Base-by-base conservation (phyloP, 371 early-diverging fungal species). In the Syncephalastrum sp. region DNA sequence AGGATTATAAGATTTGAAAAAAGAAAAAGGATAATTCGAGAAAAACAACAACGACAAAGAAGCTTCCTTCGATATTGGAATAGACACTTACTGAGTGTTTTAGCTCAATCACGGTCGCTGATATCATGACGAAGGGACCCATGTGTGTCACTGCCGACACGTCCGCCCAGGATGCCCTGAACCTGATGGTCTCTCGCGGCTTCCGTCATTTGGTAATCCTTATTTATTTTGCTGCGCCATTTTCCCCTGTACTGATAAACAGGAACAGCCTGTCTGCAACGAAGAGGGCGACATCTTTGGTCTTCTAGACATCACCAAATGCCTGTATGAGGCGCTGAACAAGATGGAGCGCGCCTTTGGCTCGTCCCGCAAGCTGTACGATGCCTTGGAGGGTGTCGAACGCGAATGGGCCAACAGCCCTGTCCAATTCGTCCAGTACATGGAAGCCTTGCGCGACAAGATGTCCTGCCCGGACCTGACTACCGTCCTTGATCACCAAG, bases 251-350 rank as follows among this genome's bases (percentile, higher is more conserved):
- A 15, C 29, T 15, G 29, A 29, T 3, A 29, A 29, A 29, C 29
- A 29, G 29, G 29, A 29, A 21, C 29, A 79, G 80, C 95, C 92
- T 7, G 93, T 94, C 29, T 90, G 92, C 62, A 85, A 88, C 61
- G 89, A 91, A 47, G 86, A 87, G 66, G 91, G 88, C 48, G 93
- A 93, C 64, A 92, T 97, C 27, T 91, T 95, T 49, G 97, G 97
- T n/a, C 69, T 95, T 43, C 74, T 96, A 50, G 97, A 97, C 77
- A 94, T 97, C 58, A 96, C 96, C 58, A 95, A 94, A 60, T 93
- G 95, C 77, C 83, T 97, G 54, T 95, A 91, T 65, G 96, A 97
- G 59, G 90, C 93, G 42, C 76, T 97, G 42, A 91, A 93, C 57
- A 93, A 94, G 63, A 85, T 97, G 79, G 96, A 95, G 65, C 86